phyloP scores from a whole-genome alignment of 768 basidiomycete genomes.

The Rhodocollybia butyracea region DNA sequence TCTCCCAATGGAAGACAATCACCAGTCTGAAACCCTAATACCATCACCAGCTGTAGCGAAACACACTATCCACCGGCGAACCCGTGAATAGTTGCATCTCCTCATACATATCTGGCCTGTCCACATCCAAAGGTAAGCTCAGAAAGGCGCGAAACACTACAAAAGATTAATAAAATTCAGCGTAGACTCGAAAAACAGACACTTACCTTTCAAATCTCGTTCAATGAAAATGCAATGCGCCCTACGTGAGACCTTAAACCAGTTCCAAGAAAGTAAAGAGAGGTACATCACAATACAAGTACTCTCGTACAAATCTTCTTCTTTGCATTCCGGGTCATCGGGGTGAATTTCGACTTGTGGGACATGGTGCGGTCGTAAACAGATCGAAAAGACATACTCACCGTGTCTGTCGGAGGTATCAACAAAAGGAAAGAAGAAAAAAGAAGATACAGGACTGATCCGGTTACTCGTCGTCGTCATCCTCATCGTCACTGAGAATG shows the following conservation, averaged over 20 bases:
- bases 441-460: neutral
- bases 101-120: neutral
- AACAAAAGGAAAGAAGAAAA: slow-evolving; percentile 3
- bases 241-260: too few relatives aligned
- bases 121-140: neutral
- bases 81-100: neutral
- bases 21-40: neutral
- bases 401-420: neutral
- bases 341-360: too few relatives aligned
- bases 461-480: slow-evolving; percentile 25
- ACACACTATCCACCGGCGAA: neutral
- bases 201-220: neutral
- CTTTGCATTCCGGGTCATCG: too few relatives aligned
- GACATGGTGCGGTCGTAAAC: too few relatives aligned
- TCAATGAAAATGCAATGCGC: neutral
- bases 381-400: neutral
- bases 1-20: too few relatives aligned
- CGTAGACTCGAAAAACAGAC: neutral
- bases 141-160: neutral
- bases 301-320: too few relatives aligned
- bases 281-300: too few relatives aligned
- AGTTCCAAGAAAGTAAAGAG: too few relatives aligned
- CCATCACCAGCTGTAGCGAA: neutral
- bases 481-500: slow-evolving; percentile 50
- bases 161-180: neutral